Percentiles rank a stretch among this genome's conserved stretches.
These are phyloP conservation scores for Amoeboaphelidium protococcarum DNA, from an alignment of 371 early-diverging fungal species.

Conservation along the genomic window DNA sequence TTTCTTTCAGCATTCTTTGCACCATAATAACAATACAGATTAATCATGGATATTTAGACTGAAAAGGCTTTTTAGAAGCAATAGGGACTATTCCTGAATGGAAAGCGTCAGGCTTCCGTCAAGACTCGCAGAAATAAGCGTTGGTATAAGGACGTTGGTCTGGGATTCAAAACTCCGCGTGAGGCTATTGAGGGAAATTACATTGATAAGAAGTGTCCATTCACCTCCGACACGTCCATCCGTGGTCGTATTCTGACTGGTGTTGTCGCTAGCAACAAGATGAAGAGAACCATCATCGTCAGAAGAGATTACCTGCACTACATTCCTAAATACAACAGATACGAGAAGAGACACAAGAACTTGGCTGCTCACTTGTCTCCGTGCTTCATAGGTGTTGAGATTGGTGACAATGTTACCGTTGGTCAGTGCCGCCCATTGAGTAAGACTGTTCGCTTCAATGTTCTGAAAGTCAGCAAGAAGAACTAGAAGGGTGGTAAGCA, in stretches of 20 bases:
- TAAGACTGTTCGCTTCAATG: conserved; percentile 98
- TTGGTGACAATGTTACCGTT: conserved; percentile 86
- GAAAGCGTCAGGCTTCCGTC: conserved; percentile 26
- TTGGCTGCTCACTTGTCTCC: conserved; percentile 96
- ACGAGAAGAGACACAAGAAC: conserved; percentile 99
- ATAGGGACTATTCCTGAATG: conserved; percentile 79
- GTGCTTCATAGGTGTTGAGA: conserved; percentile 81
- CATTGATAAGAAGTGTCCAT: conserved; percentile 99
- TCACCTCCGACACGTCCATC: conserved; percentile 93
- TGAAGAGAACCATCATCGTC: conserved; percentile 95
- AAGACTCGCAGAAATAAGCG: conserved; percentile 29
- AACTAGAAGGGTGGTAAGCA: too few species aligned
- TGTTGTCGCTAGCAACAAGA: conserved; percentile 88
- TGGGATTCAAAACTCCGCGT: conserved; percentile 97
- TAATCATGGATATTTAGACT: too few species aligned
- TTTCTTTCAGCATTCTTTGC: too few species aligned
- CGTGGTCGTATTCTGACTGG: conserved; percentile 96
- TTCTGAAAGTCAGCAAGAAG: conserved; percentile 84
- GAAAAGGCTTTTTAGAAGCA: conserved; percentile 93
- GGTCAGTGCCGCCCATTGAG: conserved; percentile 95
- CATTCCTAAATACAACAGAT: conserved; percentile 99
- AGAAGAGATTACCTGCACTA: conserved; percentile 98
- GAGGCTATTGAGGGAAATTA: conserved; percentile 89
- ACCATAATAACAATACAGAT: too few species aligned
- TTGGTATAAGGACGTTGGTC: conserved; percentile 95